A percentile compares a stretch with the other conserved stretches of the same genome.
Evolutionary conservation across 306 rosid species (phyloP).

Genomic region (Cucumis sativus): Cucumber_9930_V3 NC_026660.2:5495001-5495500

Average conservation of each 20-base stretch:
- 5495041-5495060: not conserved
- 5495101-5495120: not conserved
- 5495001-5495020: conserved; percentile 15
- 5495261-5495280: not conserved
- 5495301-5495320: not conserved
- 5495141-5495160: not conserved
- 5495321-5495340: too few species aligned
- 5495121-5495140: not conserved
- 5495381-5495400: too few species aligned
- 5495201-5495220: not conserved
- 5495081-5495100: not conserved
- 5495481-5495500: too few species aligned
- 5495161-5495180: not conserved
- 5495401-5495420: too few species aligned
- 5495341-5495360: too few species aligned
- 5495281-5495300: not conserved
- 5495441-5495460: too few species aligned
- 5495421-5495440: too few species aligned
- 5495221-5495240: not conserved
- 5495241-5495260: not conserved
- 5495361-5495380: too few species aligned
- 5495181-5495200: not conserved
- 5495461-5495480: too few species aligned
- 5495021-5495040: not conserved
- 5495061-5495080: not conserved